phyloP scores from a whole-genome alignment of 176 grass and related monocot genomes.

The Lolium perenne region DNA sequence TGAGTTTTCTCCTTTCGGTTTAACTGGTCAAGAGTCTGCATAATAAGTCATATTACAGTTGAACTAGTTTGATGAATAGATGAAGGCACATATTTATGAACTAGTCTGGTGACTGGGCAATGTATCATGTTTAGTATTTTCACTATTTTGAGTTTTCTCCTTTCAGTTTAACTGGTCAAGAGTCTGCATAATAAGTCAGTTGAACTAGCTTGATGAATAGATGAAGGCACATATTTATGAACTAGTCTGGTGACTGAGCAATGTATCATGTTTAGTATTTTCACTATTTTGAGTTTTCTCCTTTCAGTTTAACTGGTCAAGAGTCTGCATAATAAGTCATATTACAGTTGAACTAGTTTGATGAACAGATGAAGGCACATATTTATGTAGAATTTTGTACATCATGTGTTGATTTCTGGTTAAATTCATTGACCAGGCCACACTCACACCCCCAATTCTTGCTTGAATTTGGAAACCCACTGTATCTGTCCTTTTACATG shows the following conservation, averaged over 20 bases:
- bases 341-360: too few relatives aligned
- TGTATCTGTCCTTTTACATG: not conserved
- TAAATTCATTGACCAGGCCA: not conserved
- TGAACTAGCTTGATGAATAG: too few relatives aligned
- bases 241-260: too few relatives aligned
- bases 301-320: not conserved
- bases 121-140: not conserved
- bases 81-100: not conserved
- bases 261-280: not conserved
- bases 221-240: not conserved
- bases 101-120: too few relatives aligned
- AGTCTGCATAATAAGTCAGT: not conserved
- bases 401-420: not conserved
- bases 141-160: not conserved
- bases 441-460: not conserved
- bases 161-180: not conserved
- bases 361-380: too few relatives aligned
- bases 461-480: not conserved
- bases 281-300: not conserved
- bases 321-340: not conserved
- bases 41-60: not conserved
- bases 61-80: too few relatives aligned
- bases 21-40: not conserved
- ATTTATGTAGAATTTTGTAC: not conserved
- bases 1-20: not conserved